Evolutionary conservation across 768 basidiomycete species (phyloP), one percentile per base, ranked within the genome.

Genomic region (Melanogaster broomeanus): DNA sequence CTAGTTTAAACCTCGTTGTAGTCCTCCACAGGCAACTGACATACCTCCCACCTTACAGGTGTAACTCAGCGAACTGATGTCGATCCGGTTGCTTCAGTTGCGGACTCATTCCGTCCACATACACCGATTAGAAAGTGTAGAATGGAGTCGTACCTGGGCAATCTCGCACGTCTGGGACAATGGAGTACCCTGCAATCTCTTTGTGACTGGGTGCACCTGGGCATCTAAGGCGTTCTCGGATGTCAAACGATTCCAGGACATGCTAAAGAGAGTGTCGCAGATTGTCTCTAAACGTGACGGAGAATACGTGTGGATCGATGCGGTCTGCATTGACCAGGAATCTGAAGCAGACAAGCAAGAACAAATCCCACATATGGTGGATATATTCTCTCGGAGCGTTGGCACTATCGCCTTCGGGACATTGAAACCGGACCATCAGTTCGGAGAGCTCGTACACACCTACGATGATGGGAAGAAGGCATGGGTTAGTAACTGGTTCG

Each of bases 401-500:
- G 55, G 55, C 6, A 42, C 34, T 42, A 30, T 56, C 19, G 55
- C 55, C 9, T 56, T 56, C 25, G 55, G 52, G 31, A 46, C 44
- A 15, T 13, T 42, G 6, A 41, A 42, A 2, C 24, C 28, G 6
- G 30, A 42, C 4, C 27, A 45, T 13, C 22, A 3, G 27, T 56
- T 56, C 33, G 38, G 12, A 9, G 15, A 41, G 22, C 45, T 56
- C 19, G 19, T 10, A 8, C 30, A 24, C 15, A 49, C 52, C 10
- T 28, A 55, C 18, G 47, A 55, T 3, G 43, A 2, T 8, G 55
- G n/a, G n/a, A n/a, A 43, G 18, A 55, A 55, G 33, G 52, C 52
- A 6, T 49, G 55, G 47, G 55, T 56, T 16, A 55, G 50, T 18
- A 30, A 45, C 22, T 56, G 55, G 55, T 56, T 56, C 25, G 55